These are phyloP conservation scores for Scheffersomyces coipomensis DNA, from an alignment of 805 yeast species.

Conservation along the genomic window DNA sequence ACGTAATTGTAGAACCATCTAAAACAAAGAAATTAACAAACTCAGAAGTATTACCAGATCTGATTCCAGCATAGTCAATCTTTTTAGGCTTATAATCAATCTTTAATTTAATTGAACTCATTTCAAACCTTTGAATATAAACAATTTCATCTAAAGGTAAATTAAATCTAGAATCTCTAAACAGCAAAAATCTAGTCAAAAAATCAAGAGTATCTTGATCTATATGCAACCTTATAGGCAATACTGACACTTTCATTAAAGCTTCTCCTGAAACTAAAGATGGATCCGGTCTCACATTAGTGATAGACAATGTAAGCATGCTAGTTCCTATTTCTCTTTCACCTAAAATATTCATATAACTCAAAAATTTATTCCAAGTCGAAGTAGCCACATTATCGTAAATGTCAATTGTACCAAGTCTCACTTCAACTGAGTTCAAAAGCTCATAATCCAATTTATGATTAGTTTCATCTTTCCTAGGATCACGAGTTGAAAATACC, in stretches of 20 bases:
- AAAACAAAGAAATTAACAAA: slow-evolving; percentile 84
- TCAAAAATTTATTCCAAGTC: slow-evolving; percentile 83
- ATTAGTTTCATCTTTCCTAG: slow-evolving; percentile 35
- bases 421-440: slow-evolving; percentile 48
- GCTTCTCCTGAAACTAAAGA: slow-evolving; percentile 69
- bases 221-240: slow-evolving; percentile 80
- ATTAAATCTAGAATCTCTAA: slow-evolving; percentile 68
- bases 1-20: slow-evolving; percentile 75
- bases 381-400: slow-evolving; percentile 82
- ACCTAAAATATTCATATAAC: slow-evolving; percentile 66
- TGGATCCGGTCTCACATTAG: slow-evolving; percentile 63
- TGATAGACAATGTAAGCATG: slow-evolving; percentile 55
- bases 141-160: slow-evolving; percentile 64
- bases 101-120: slow-evolving; percentile 58
- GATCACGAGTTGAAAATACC: slow-evolving; percentile 48
- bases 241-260: slow-evolving; percentile 47
- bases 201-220: slow-evolving; percentile 95
- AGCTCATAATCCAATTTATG: slow-evolving; percentile 36
- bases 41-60: slow-evolving; percentile 85
- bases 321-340: slow-evolving; percentile 67
- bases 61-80: slow-evolving; percentile 77
- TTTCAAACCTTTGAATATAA: slow-evolving; percentile 66
- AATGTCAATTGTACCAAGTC: slow-evolving; percentile 55
- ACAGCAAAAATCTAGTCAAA: slow-evolving; percentile 73
- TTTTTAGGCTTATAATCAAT: slow-evolving; percentile 92